Evolutionary conservation across 805 yeast species (phyloP).

Genomic region (Blastobotrys peoriensis): DNA sequence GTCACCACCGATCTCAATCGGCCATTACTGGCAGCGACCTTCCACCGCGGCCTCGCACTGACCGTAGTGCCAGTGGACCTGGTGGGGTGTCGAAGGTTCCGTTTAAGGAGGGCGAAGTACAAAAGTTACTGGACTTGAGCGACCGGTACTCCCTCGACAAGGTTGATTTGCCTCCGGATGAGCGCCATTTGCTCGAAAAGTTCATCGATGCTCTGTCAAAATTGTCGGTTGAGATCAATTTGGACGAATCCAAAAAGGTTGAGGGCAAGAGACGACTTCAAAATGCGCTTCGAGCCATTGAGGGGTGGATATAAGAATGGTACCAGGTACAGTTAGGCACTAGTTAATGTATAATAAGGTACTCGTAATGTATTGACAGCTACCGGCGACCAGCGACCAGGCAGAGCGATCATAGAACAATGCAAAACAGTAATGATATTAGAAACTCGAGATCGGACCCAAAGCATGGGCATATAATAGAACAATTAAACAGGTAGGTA

Average conservation of each 20-base stretch:
- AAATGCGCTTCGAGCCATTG: constrained; percentile 77
- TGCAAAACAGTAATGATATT: too few species aligned
- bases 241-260: constrained; percentile 72
- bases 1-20: not conserved
- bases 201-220: constrained; percentile 80
- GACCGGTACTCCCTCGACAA: constrained; percentile 52
- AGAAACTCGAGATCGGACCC: too few species aligned
- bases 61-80: not conserved
- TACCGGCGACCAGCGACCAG: too few species aligned
- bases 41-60: not conserved
- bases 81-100: constrained; percentile 5
- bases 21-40: not conserved
- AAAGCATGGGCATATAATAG: too few species aligned
- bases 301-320: constrained; percentile 58
- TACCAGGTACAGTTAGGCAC: too few species aligned
- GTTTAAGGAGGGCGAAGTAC: constrained; percentile 21
- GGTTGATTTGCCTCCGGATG: constrained; percentile 67
- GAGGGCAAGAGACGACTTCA: constrained; percentile 77
- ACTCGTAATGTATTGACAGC: too few species aligned
- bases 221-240: constrained; percentile 83
- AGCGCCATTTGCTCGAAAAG: constrained; percentile 74
- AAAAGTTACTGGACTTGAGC: constrained; percentile 23
- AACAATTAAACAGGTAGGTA: too few species aligned
- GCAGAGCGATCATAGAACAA: too few species aligned
- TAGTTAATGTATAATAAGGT: too few species aligned